Evolutionary conservation across 306 rosid genomes (phyloP).

Genomic region (Echinosophora koreensis): DNA sequence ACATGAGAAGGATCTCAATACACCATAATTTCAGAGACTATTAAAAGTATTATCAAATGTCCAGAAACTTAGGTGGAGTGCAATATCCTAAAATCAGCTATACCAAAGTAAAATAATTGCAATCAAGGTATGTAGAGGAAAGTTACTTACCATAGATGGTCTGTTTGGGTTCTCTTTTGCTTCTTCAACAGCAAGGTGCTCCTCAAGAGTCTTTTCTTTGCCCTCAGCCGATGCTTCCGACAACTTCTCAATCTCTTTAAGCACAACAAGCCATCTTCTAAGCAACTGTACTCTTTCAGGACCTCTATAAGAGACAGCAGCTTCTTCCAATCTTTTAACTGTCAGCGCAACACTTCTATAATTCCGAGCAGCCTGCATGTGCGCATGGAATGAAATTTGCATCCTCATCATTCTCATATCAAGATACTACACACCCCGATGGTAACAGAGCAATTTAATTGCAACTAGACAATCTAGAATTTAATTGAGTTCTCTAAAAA

Average conservation of each 20-base stretch:
- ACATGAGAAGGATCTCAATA: conserved; percentile 8
- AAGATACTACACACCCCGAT: not conserved
- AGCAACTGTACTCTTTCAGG: conserved; percentile 79
- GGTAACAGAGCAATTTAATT: too few species aligned
- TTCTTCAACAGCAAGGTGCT: conserved; percentile 68
- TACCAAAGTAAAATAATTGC: not conserved
- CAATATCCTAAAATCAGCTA: not conserved
- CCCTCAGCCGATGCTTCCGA: conserved; percentile 59
- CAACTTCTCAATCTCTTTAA: conserved; percentile 73
- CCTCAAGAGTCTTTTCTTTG: conserved; percentile 65
- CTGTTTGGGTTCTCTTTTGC: conserved; percentile 68
- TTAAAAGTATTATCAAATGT: conserved; percentile 26
- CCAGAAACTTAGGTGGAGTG: not conserved
- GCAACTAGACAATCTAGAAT: not conserved
- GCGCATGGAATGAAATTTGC: not conserved
- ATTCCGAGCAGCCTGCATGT: conserved; percentile 70
- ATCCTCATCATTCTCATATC: conserved; percentile 22
- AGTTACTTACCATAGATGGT: conserved; percentile 66
- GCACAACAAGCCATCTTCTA: conserved; percentile 87
- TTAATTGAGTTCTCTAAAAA: conserved; percentile 9
- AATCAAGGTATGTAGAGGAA: conserved; percentile 3
- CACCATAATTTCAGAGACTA: conserved; percentile 16
- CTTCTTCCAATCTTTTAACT: conserved; percentile 85
- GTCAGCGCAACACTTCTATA: conserved; percentile 74
- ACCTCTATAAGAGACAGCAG: conserved; percentile 80